Conservation (phyloP, 2,329 filamentous ascomycete genomes). For the Colletotrichum truncatum region DNA sequence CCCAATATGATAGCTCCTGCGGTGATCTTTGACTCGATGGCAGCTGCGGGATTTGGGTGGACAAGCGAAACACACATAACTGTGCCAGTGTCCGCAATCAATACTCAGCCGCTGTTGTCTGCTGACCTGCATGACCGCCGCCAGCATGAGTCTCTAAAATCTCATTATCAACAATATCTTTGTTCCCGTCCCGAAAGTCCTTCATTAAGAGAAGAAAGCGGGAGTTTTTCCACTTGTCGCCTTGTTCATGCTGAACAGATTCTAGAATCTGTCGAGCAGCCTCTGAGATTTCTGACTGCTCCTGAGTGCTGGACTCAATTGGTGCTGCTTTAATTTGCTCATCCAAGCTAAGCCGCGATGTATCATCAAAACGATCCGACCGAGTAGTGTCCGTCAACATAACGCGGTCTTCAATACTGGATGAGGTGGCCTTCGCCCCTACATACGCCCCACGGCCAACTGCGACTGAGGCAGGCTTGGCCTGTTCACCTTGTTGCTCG, state of each 20-base stretch:
- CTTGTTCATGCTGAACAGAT: conserved; percentile 52
- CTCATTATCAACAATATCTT: conserved; percentile 53
- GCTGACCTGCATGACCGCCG: neutral
- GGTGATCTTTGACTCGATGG: neutral
- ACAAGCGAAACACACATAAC: neutral
- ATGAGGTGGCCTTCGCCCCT: no score
- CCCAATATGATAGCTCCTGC: neutral
- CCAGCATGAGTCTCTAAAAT: conserved; percentile 41
- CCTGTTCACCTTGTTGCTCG: neutral
- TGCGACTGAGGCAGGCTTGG: neutral
- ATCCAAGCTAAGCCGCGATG: neutral
- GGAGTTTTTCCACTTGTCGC: conserved; percentile 57
- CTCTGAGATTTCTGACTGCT: conserved; percentile 46
- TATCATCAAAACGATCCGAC: neutral
- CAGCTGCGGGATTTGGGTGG: neutral
- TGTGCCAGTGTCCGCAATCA: neutral
- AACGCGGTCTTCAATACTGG: no score
- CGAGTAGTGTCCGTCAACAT: no score
- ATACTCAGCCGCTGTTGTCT: neutral
- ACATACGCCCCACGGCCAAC: neutral
- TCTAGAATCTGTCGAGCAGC: conserved; percentile 53
- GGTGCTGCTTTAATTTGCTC: neutral
- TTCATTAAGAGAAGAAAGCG: conserved; percentile 55
- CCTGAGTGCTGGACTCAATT: neutral
- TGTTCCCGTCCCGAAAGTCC: conserved; percentile 54